Percentiles rank a stretch among this genome's conserved stretches.
phyloP scores from a whole-genome alignment of 345 rosid species.

The Raphanus sativus region DNA sequence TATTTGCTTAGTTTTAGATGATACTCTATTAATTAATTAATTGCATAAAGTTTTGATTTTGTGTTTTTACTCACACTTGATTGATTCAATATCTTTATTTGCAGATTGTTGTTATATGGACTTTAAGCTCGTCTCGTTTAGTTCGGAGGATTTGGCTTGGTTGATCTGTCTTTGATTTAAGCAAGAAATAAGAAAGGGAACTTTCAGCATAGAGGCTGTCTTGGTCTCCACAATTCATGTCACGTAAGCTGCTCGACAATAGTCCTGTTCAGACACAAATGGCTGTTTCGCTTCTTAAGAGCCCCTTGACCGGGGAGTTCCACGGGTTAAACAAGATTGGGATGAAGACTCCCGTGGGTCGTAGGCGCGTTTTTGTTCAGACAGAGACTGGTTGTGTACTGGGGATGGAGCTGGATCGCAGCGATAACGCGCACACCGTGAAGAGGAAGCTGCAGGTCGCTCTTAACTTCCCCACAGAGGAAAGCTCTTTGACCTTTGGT shows the following conservation, averaged over 20 bases:
- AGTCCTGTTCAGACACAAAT: conserved; percentile 91
- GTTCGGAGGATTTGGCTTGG: conserved; percentile 17
- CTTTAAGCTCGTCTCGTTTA: conserved; percentile 7
- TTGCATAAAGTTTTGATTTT: not conserved
- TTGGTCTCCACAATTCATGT: conserved; percentile 54
- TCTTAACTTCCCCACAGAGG: conserved; percentile 65
- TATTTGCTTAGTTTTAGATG: not conserved
- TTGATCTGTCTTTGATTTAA: conserved; percentile 49
- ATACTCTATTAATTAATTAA: not conserved
- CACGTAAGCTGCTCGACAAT: conserved; percentile 72
- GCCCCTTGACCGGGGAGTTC: conserved; percentile 63
- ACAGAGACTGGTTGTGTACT: conserved; percentile 84
- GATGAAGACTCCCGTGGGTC: conserved; percentile 59
- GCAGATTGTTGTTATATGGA: conserved; percentile 23
- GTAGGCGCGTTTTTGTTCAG: conserved; percentile 81
- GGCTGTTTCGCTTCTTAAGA: conserved; percentile 70
- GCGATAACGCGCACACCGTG: conserved; percentile 77
- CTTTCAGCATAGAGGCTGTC: conserved; percentile 40
- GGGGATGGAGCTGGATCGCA: conserved; percentile 80
- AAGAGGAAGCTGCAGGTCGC: conserved; percentile 84
- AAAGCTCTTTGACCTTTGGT: conserved; percentile 74
- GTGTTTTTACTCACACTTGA: not conserved
- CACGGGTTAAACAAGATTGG: conserved; percentile 46
- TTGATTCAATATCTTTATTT: not conserved
- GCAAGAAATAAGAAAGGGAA: conserved; percentile 42